Evolutionary conservation across 345 rosid genomes (phyloP), one percentile per base, ranked within the genome.

Genomic region (Murraya koenigii): DNA sequence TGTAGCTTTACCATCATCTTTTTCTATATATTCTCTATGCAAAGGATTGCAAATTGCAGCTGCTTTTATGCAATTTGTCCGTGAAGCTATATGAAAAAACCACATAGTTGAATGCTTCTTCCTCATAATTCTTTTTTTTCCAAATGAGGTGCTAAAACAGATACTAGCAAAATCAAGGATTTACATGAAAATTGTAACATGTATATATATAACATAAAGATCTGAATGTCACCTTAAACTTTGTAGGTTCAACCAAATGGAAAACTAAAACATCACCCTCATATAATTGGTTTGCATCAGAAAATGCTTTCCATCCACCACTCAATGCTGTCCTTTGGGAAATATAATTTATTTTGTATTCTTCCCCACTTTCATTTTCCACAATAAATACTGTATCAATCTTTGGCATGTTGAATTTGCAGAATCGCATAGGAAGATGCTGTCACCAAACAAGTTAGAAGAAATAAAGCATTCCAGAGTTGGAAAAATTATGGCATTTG

Each of bases 271-370:
- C 85, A 68, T 87, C 90, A 8, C 88, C 85, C 82, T 83, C 88
- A 5, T 25, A 52, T 44, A 87, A 72, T n/a, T 76, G 65, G 79
- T 87, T 73, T 70, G 79, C 58, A 66, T 69, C 72, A 35, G 81
- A 77, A 76, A 87, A 87, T 11, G 80, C 85, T 79, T 84, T 85
- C 90, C 90, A 87, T 77, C 88, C 90, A 75, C 88, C 88, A 66
- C 88, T 87, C 61, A 87, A 39, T 60, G 86, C 90, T 54, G 86
- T 85, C 84, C 87, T 78, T 23, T 82, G 85, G 30, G 85, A 76
- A 70, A 87, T 83, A 56, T 79, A 87, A 60, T 83, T 85, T 71
- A 71, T 77, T n/a, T 80, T 72, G 71, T 69, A 83, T 65, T 83
- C 89, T 36, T 60, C 80, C 44, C 81, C 88, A 59, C 41, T 71